Percentiles rank a stretch among this genome's conserved stretches.
Evolutionary conservation across 208 protist genomes (phyloP).

Genomic region (Leishmania gerbilli): DNA sequence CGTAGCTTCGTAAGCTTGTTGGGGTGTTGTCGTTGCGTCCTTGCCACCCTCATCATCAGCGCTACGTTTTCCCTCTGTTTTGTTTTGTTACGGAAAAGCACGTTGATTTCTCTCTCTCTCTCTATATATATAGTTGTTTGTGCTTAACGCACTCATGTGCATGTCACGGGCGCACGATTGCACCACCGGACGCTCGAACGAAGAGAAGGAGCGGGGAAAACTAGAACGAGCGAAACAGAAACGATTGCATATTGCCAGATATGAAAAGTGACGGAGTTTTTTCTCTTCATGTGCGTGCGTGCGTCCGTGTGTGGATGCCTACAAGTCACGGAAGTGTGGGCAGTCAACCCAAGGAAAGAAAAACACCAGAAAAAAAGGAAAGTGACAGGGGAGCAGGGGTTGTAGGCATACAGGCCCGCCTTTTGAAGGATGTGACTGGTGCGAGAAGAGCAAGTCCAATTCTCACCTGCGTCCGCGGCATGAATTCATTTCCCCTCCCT

Average conservation of each 20-base stretch:
- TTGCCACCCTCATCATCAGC: no score
- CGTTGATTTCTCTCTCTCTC: background rate
- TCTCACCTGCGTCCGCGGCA: no score
- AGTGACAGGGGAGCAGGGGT: background rate
- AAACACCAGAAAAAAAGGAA: background rate
- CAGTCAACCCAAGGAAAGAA: background rate
- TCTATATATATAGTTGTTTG: no score
- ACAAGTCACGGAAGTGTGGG: background rate
- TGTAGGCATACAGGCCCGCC: background rate
- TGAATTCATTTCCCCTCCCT: no score
- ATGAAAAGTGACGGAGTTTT: background rate
- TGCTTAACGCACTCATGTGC: background rate
- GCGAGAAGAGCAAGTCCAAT: no score
- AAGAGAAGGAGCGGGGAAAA: background rate
- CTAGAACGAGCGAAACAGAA: background rate
- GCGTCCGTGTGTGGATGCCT: background rate
- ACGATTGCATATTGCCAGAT: background rate
- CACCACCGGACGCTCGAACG: background rate
- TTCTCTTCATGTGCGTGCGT: background rate
- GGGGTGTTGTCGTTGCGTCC: no score
- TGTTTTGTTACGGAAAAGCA: background rate
- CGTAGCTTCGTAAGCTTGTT: no score
- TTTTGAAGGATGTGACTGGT: background rate
- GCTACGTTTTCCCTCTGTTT: background rate
- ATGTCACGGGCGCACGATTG: background rate